A percentile compares a stretch with the other conserved stretches of the same genome.
Evolutionary conservation across 192 early-diverging fungal species (phyloP).

Genomic region (Phycomyces blakesleeanus): DNA sequence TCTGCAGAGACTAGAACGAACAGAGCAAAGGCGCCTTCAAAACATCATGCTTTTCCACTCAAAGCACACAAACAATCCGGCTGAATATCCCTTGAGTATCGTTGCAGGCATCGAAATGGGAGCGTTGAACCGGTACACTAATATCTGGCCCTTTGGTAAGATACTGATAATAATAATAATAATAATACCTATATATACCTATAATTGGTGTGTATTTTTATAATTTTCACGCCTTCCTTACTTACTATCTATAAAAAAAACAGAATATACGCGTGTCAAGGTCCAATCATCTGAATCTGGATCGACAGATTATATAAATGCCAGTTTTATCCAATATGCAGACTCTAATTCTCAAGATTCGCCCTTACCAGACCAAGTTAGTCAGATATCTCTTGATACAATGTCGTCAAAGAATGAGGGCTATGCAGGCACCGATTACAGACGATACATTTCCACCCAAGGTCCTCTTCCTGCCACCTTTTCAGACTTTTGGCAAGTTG

Average conservation of each 20-base stretch:
- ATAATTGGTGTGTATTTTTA: too few species aligned
- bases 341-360: neutral
- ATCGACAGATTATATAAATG: slow-evolving; percentile 37
- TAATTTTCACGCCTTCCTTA: too few species aligned
- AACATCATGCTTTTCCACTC: slow-evolving; percentile 63
- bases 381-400: neutral
- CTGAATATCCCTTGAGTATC: slow-evolving; percentile 63
- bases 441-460: slow-evolving; percentile 56
- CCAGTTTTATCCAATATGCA: slow-evolving; percentile 32
- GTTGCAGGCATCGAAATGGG: slow-evolving; percentile 76
- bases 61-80: slow-evolving; percentile 33
- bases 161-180: too few species aligned
- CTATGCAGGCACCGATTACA: slow-evolving; percentile 6
- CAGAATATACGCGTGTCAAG: slow-evolving; percentile 41
- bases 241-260: too few species aligned
- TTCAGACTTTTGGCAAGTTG: slow-evolving; percentile 91
- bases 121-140: slow-evolving; percentile 78
- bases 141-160: slow-evolving; percentile 76
- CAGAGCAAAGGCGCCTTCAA: slow-evolving; percentile 67
- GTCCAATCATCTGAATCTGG: slow-evolving; percentile 14
- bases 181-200: too few species aligned
- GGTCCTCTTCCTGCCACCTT: slow-evolving; percentile 82
- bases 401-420: slow-evolving; percentile 3
- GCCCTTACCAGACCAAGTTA: slow-evolving; percentile 6
- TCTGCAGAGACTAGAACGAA: slow-evolving; percentile 54